Conservation (phyloP, 2,329 filamentous ascomycete species). For the Cercospora sp. region DNA sequence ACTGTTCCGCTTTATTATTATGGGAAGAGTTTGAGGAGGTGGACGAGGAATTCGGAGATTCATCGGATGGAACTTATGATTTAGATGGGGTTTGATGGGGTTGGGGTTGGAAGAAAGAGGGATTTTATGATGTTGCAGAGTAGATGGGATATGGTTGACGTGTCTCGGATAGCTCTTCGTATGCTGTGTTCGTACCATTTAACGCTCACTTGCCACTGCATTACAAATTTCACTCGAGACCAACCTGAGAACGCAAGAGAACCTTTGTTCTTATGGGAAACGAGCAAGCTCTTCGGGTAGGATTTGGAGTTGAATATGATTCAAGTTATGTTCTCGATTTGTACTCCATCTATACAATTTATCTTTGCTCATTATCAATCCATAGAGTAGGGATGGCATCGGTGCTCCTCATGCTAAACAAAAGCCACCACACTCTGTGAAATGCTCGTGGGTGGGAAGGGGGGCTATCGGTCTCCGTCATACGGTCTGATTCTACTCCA, state of each 20-base stretch:
- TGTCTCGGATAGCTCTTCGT: too few species aligned
- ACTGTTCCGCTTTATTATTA: constrained; percentile 46
- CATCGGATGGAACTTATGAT: constrained; percentile 17
- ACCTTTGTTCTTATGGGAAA: too few species aligned
- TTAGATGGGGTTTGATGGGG: background rate
- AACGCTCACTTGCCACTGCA: too few species aligned
- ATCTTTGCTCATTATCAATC: background rate
- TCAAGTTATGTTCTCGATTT: too few species aligned
- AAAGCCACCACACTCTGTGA: background rate
- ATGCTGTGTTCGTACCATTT: too few species aligned
- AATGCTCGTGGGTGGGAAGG: background rate
- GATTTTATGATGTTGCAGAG: background rate
- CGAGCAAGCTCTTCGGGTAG: too few species aligned
- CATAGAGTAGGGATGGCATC: background rate
- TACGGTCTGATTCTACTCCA: background rate
- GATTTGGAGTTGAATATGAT: too few species aligned
- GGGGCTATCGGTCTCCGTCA: background rate
- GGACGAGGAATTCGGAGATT: constrained; percentile 12
- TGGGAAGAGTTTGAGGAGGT: constrained; percentile 40
- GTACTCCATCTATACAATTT: background rate
- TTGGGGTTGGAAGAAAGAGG: too few species aligned
- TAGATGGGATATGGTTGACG: too few species aligned
- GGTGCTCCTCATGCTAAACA: background rate
- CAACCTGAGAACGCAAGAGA: too few species aligned
- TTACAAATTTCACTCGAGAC: too few species aligned